Percentiles rank a stretch among this genome's conserved stretches.
These are phyloP conservation scores for Lasiodiplodia sp. DNA, from an alignment of 2,329 filamentous ascomycete species.

Conservation along the genomic window DNA sequence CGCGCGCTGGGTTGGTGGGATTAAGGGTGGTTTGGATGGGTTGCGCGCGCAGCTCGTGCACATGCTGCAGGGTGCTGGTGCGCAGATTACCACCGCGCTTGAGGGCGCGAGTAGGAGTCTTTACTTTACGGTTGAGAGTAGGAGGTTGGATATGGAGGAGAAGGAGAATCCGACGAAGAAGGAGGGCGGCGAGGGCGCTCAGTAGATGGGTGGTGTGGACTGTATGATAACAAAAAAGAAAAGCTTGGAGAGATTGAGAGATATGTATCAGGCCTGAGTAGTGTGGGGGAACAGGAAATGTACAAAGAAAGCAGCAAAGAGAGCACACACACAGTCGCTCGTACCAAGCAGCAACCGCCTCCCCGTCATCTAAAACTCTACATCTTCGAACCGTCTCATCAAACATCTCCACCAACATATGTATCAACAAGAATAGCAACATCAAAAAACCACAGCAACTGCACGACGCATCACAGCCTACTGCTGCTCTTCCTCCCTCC, in stretches of 20 bases:
- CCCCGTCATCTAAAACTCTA: slow-evolving; percentile 1
- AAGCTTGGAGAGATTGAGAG: too few species aligned
- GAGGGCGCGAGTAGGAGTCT: slow-evolving; percentile 82
- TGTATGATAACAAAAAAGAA: slow-evolving; percentile 4
- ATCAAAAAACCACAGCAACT: too few species aligned
- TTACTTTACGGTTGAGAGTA: slow-evolving; percentile 86
- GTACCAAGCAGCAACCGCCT: too few species aligned
- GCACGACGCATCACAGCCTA: not conserved
- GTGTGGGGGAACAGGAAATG: not conserved
- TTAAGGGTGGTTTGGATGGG: slow-evolving; percentile 81
- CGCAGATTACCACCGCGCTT: slow-evolving; percentile 77
- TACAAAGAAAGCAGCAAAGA: not conserved
- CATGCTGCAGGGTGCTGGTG: slow-evolving; percentile 81
- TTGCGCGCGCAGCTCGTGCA: slow-evolving; percentile 81
- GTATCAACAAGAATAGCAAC: not conserved
- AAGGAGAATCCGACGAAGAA: slow-evolving; percentile 55
- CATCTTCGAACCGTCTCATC: not conserved
- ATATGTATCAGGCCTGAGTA: not conserved
- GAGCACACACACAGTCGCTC: not conserved
- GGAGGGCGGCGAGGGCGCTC: slow-evolving; percentile 40
- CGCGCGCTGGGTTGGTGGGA: slow-evolving; percentile 74
- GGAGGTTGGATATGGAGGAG: slow-evolving; percentile 82
- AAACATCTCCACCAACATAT: not conserved
- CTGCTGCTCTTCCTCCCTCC: not conserved
- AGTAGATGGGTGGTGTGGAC: not conserved